Percentiles rank a stretch among this genome's conserved stretches.
Evolutionary conservation across 176 grass and related monocot genomes (phyloP).

Genomic region (Oryza coarctata): DNA sequence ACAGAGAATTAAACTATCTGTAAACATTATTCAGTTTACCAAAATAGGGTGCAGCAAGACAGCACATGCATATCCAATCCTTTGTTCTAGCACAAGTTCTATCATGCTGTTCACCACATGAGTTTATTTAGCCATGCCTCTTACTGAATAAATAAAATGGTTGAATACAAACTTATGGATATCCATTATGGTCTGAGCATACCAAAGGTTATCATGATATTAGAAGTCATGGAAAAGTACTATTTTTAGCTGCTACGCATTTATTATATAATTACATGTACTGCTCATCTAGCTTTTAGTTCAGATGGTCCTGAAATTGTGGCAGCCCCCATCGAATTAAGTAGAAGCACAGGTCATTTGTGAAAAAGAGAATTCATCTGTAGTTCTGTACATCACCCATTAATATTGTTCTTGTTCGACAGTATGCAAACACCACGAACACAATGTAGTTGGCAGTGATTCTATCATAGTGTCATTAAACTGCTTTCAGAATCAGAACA

Average conservation of each 20-base stretch:
- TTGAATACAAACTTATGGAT: neutral
- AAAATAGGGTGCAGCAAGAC: neutral
- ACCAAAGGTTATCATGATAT: neutral
- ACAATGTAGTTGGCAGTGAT: neutral
- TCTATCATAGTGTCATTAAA: neutral
- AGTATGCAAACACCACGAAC: neutral
- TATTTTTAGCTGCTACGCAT: neutral
- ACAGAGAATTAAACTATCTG: neutral
- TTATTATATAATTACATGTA: neutral
- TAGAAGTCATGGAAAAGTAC: neutral
- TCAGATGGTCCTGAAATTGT: neutral
- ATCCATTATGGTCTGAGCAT: neutral
- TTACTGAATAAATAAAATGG: constrained; percentile 18
- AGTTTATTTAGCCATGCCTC: constrained; percentile 6
- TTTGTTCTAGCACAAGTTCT: neutral
- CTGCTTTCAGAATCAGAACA: neutral
- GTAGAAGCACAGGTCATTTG: neutral
- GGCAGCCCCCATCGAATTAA: neutral
- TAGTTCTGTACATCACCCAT: neutral
- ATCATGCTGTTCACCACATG: neutral
- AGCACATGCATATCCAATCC: neutral
- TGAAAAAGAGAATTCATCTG: neutral
- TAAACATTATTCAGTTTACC: neutral
- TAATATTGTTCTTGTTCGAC: neutral
- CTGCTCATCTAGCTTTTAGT: neutral